A percentile compares a stretch with the other conserved stretches of the same genome.
Evolutionary conservation across 2,329 filamentous ascomycete species (phyloP).

Genomic region (Fusarium pseudocircinatum): DNA sequence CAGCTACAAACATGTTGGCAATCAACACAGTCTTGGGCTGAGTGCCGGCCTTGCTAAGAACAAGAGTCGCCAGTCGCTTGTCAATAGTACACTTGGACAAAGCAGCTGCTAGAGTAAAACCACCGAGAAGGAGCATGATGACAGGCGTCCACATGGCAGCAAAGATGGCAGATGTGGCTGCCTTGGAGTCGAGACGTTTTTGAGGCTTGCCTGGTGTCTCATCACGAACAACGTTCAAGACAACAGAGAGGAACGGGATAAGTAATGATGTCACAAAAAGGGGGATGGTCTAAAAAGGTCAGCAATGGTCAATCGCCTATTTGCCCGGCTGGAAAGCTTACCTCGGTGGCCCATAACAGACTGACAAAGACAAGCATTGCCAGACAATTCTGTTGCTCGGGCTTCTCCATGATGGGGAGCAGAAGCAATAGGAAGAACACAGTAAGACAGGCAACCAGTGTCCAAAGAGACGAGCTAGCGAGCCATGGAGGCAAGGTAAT

Average conservation of each 20-base stretch:
- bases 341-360: conserved; percentile 95
- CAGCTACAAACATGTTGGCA: conserved; percentile 99
- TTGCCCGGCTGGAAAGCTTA: conserved; percentile 50
- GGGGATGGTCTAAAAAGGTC: conserved; percentile 76
- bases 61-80: conserved; percentile 94
- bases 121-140: conserved; percentile 96
- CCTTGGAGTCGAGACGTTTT: conserved; percentile 77
- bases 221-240: conserved; percentile 83
- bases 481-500: conserved; percentile 84
- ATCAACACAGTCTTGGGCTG: conserved; percentile 87
- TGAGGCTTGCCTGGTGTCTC: conserved; percentile 69
- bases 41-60: conserved; percentile 95
- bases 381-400: conserved; percentile 95
- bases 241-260: conserved; percentile 91
- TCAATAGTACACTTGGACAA: conserved; percentile 98
- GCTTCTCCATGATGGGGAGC: conserved; percentile 82
- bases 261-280: conserved; percentile 95
- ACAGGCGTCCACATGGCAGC: conserved; percentile 99
- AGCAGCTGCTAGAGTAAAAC: conserved; percentile 94
- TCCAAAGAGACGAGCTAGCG: conserved; percentile 82
- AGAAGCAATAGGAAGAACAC: conserved; percentile 80
- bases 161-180: conserved; percentile 86
- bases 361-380: conserved; percentile 95
- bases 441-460: conserved; percentile 73
- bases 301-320: conserved; percentile 2